Evolutionary conservation across 805 yeast genomes (phyloP).

Genomic region (Starmerella tilneyi): DNA sequence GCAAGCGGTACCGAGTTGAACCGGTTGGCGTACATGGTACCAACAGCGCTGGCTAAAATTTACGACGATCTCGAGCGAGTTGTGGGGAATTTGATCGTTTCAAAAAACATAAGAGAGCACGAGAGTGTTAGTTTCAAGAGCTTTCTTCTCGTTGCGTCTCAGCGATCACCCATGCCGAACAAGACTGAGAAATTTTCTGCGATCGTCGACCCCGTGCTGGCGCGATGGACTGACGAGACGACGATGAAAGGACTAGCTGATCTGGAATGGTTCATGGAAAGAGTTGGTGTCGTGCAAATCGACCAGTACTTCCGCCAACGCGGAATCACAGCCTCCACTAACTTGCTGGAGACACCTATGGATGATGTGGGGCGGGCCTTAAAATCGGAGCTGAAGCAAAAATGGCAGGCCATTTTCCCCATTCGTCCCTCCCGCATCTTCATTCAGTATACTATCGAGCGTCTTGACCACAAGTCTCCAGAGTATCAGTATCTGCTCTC

Average conservation of each 20-base stretch:
- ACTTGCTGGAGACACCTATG: slow-evolving; percentile 68
- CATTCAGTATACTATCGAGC: slow-evolving; percentile 90
- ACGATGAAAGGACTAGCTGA: slow-evolving; percentile 84
- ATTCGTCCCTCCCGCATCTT: slow-evolving; percentile 90
- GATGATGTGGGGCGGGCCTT: slow-evolving; percentile 77
- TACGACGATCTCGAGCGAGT: slow-evolving; percentile 75
- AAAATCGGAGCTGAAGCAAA: slow-evolving; percentile 69
- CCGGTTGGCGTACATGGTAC: slow-evolving; percentile 88
- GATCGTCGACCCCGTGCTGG: slow-evolving; percentile 86
- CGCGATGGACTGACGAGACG: slow-evolving; percentile 85
- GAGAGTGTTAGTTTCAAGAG: slow-evolving; percentile 92
- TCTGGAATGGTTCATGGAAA: slow-evolving; percentile 96
- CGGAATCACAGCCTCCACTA: slow-evolving; percentile 66
- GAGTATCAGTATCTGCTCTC: slow-evolving; percentile 60
- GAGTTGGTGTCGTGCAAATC: slow-evolving; percentile 87
- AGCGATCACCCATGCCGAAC: slow-evolving; percentile 50
- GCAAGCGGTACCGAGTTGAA: slow-evolving; percentile 92
- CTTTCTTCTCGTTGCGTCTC: slow-evolving; percentile 81
- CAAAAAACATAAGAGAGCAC: slow-evolving; percentile 69
- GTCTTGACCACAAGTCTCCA: slow-evolving; percentile 64
- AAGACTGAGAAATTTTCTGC: slow-evolving; percentile 69
- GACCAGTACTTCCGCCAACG: slow-evolving; percentile 81
- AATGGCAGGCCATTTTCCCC: slow-evolving; percentile 91
- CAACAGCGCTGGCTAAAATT: slow-evolving; percentile 73
- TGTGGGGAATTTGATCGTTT: slow-evolving; percentile 56